Base-by-base conservation (phyloP, 1,139 yeast species). In the Debaryomyces coudertii region DNA sequence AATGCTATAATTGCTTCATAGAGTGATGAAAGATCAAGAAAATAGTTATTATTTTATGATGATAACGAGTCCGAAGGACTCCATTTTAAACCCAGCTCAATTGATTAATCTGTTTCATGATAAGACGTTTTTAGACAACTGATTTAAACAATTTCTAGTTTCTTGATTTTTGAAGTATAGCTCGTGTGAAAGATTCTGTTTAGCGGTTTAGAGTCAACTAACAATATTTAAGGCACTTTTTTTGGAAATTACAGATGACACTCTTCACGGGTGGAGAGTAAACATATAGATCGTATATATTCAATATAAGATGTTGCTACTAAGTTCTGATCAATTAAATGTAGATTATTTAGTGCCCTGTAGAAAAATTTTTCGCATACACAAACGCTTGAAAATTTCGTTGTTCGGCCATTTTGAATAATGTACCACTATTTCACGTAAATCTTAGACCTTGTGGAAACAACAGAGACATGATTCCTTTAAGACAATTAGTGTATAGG, bases 31-130 rank as follows among this genome's bases (percentile, higher is more conserved):
- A 36, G 31, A 15, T 28, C 33, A 29, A 27, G 12, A 25, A 11
- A 25, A 9, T 28, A 38, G 44, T 34, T 23, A 39, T 22, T 36
- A 29, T 44, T 53, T 47, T 40, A 52, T 70, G 76, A 71, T 69
- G 76, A 71, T 69, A 68, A 64, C 63, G 77, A 71, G 77, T 69
- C 76, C 60, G 52, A 55, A 62, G 55, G 75, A 67, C 76, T 70
- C 75, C 64, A 63, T 58, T 59, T 56, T 60, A 60, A 74, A 74
- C 79, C 79, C 79, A 74, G 79, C 79, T 74, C 79, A 74, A 68
- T 74, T 74, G 79, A 74, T 72, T 37, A 66, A 65, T 72, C 70
- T 71, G 77, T 72, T 70, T 71, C 57, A 68, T 74, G 79, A 73
- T 69, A 74, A 71, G 69, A 73, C 62, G 60, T 58, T 54, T 56